phyloP scores from a whole-genome alignment of 1,139 yeast genomes.

The Nakaseomyces nivariensis region DNA sequence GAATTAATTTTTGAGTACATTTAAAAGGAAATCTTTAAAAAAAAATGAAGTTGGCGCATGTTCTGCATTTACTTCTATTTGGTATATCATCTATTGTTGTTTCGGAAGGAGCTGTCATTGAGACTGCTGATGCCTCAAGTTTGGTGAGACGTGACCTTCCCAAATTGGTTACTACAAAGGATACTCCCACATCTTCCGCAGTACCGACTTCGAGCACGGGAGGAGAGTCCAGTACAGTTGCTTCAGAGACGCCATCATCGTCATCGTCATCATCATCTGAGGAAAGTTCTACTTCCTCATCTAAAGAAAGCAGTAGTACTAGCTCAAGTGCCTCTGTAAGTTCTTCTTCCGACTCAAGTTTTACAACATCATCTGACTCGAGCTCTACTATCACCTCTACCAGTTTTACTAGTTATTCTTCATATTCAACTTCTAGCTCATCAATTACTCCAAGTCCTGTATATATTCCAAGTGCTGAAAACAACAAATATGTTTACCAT shows the following conservation, averaged over 20 bases:
- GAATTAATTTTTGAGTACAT: too few species aligned
- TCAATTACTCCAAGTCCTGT: constrained; percentile 4
- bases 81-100: background rate
- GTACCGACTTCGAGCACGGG: background rate
- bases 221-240: background rate
- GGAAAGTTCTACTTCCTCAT: background rate
- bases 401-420: background rate
- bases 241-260: background rate
- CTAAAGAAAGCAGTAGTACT: too few species aligned
- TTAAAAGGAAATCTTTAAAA: background rate
- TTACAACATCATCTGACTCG: background rate
- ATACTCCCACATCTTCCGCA: background rate
- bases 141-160: background rate
- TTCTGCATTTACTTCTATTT: background rate
- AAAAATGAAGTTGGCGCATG: background rate
- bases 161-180: background rate
- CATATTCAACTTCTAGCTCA: background rate
- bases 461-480: constrained; percentile 19
- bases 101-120: background rate
- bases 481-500: constrained; percentile 47
- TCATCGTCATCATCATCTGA: background rate
- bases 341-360: background rate
- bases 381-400: background rate
- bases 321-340: background rate
- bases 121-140: background rate